Base-by-base conservation (phyloP, 2,329 filamentous ascomycete species). In the Aspergillus transmontanensis region DNA sequence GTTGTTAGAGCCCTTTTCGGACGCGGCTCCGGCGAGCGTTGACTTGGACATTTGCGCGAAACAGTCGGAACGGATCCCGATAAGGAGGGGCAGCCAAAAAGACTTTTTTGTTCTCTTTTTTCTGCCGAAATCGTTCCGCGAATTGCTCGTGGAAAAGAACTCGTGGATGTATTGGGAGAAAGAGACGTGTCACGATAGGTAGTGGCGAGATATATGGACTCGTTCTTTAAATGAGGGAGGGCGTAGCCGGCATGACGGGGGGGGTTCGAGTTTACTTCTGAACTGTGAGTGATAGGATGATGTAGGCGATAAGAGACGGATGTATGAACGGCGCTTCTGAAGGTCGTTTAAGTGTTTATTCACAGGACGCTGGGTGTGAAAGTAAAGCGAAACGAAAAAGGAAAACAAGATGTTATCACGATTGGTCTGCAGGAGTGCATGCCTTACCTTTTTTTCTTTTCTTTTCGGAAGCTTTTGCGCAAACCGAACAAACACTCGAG, bases 1-100 rank as follows among this genome's bases (percentile, higher is more conserved):
- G 43, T 62, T 51, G 57, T 57, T 46, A 46, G 60, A 30, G 56
- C 53, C 66, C 36, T 63, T 61, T 53, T 58, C 60, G 30, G 61
- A 48, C 21, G 57, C 39, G 51, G 59, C 62, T 57, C 58, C 60
- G 28, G 63, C 57, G 36, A 65, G 57, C 43, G 56, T 62, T 60
- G 36, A 32, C 54, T 46, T 62, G 39, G 67, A 67, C 68, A 69
- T 69, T 43, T 64, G 50, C 23, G 51, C 45, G 32, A 23, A 26
- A 28, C 11, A 14, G 46, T 53, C 51, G 11, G 46, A 43, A 10
- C 23, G 19, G 34, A 41, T 28, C 30, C n/a, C 32, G 46, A 48
- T 41, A 21, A 57, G 16, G 32, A 32, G 48, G 19, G 43, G 53
- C n/a, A n/a, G n/a, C 21, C 28, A 36, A 54, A 23, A n/a, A 36